A percentile compares a stretch with the other conserved stretches of the same genome.
Evolutionary conservation across 2,329 filamentous ascomycete species (phyloP).

Genomic region (Cladosporium sp.): DNA sequence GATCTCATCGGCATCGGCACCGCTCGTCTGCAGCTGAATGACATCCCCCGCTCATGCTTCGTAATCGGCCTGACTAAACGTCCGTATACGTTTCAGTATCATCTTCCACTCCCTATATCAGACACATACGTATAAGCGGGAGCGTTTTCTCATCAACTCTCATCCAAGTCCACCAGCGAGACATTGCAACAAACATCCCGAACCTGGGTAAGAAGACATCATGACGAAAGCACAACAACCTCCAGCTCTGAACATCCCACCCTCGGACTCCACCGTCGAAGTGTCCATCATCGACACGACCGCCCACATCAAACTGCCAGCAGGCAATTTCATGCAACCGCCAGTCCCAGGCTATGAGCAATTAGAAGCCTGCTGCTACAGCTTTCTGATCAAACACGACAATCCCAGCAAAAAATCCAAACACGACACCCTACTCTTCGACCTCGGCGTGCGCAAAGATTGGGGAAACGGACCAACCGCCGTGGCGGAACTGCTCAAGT

Average conservation of each 20-base stretch:
- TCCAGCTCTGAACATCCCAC: constrained; percentile 29
- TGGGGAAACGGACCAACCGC: constrained; percentile 33
- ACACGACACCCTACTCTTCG: constrained; percentile 37
- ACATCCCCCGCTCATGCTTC: too few relatives aligned
- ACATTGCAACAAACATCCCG: too few relatives aligned
- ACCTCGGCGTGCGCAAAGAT: constrained; percentile 45
- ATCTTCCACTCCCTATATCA: too few relatives aligned
- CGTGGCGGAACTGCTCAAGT: constrained; percentile 23
- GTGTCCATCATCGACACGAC: constrained; percentile 31
- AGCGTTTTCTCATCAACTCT: too few relatives aligned
- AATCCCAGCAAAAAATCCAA: constrained; percentile 25
- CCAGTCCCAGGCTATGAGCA: constrained; percentile 33
- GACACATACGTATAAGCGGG: too few relatives aligned
- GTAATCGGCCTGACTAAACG: too few relatives aligned
- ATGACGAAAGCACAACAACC: constrained; percentile 17
- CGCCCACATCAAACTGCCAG: constrained; percentile 16
- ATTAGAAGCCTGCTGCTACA: constrained; percentile 36
- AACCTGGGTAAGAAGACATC: background rate
- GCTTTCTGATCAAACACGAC: constrained; percentile 46
- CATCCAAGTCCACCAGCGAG: too few relatives aligned
- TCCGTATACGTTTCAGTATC: too few relatives aligned
- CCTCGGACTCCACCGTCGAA: constrained; percentile 25
- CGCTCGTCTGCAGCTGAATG: too few relatives aligned
- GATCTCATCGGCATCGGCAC: too few relatives aligned
- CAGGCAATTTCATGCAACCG: constrained; percentile 28